Conservation (phyloP, 805 yeast species). For the Yarrowia keelungensis region DNA sequence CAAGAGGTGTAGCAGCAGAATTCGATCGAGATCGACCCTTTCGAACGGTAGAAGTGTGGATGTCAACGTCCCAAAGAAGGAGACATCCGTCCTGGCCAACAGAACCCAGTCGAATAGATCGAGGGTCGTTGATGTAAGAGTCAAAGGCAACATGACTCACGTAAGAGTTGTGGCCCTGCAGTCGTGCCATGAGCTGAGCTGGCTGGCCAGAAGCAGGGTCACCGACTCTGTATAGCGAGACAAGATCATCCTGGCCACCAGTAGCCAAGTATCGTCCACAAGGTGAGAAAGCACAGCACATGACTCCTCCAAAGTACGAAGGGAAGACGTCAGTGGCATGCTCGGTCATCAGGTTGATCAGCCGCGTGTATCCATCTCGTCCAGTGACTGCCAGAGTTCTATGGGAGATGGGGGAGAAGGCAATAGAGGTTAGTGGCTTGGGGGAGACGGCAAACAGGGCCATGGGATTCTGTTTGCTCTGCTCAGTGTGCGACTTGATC, state of each 20-base stretch:
- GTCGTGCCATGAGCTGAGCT: slow-evolving; percentile 48
- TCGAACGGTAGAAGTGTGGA: slow-evolving; percentile 50
- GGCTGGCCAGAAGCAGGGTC: slow-evolving; percentile 34
- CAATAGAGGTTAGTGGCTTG: slow-evolving; percentile 61
- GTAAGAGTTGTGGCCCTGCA: slow-evolving; percentile 64
- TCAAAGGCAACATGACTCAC: slow-evolving; percentile 57
- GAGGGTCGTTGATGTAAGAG: slow-evolving; percentile 49
- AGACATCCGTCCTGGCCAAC: slow-evolving; percentile 64
- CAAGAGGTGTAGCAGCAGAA: slow-evolving; percentile 18
- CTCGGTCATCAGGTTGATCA: slow-evolving; percentile 60
- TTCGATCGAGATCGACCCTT: slow-evolving; percentile 23
- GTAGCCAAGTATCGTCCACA: slow-evolving; percentile 57
- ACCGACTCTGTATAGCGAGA: slow-evolving; percentile 54
- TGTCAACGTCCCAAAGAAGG: slow-evolving; percentile 62
- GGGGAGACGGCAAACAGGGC: slow-evolving; percentile 70
- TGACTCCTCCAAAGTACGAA: slow-evolving; percentile 70
- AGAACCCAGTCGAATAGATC: slow-evolving; percentile 58
- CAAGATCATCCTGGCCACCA: slow-evolving; percentile 65
- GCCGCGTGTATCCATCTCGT: slow-evolving; percentile 68
- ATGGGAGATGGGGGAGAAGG: slow-evolving; percentile 52
- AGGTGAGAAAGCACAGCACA: slow-evolving; percentile 60
- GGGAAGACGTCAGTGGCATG: slow-evolving; percentile 61
- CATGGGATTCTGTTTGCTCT: slow-evolving; percentile 53
- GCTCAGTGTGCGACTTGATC: slow-evolving; percentile 27
- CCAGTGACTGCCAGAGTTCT: slow-evolving; percentile 52